Base-by-base conservation (phyloP, 345 rosid genomes). In the Bruguiera gymnorhiza region DNA sequence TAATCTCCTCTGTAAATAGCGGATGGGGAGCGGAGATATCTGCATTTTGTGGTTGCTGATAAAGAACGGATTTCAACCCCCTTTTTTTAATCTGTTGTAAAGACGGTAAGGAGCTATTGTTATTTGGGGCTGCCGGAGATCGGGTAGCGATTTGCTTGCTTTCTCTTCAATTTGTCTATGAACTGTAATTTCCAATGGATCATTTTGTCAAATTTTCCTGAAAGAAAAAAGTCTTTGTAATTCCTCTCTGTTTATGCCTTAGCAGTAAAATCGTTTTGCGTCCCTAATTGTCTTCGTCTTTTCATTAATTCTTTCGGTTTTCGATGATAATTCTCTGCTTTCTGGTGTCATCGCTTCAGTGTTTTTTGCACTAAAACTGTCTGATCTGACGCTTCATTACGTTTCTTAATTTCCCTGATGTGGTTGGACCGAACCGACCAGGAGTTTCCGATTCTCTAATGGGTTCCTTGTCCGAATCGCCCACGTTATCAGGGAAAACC, bases 91-190 rank as follows among this genome's bases (percentile, higher is more conserved):
- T 27, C 29, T 70, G 53, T 61, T 80, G 76, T 77, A 67, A 39
- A 77, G 66, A 51, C 31, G 51, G 7, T 73, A 65, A 76, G 78
- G 63, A 62, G 71, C 68, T 67, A 20, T 16, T 23, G 21, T 43
- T 43, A 43, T 43, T 43, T 43, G 37, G 76, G 75, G 73, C 79
- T 66, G 79, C 83, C 72, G 73, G 66, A 68, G 62, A 69, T 60
- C 4, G 74, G 81, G 70, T 63, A 62, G 76, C 78, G 60, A 72
- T 43, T 80, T 69, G 78, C 60, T 74, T 63, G 7, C 6, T 62
- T 43, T 43, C 18, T 43, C 1, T 55, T 66, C 23, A 46, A 21
- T 73, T 58, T 11, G 31, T 52, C 31, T 58, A 16, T 13, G 51
- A 74, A 63, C 43, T 77, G 69, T 76, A 68, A 23, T 68, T 71